A percentile compares a stretch with the other conserved stretches of the same genome.
Conservation (phyloP, 768 basidiomycete genomes). For the Lentinus brumalis region DNA sequence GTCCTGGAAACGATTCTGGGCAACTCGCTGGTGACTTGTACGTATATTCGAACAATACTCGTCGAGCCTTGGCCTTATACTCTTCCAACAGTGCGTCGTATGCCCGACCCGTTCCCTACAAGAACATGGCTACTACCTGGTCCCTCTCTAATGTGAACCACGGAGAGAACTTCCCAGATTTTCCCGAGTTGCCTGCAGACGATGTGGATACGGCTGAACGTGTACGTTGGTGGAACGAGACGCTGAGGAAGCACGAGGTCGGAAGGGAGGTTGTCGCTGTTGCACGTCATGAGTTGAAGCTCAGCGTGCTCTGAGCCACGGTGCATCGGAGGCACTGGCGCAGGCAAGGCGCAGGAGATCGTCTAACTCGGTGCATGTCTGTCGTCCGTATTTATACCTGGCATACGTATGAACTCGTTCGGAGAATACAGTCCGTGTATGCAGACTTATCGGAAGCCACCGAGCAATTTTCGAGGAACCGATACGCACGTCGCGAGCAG, state of each 20-base stretch:
- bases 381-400: no score
- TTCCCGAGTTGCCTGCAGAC: constrained; percentile 22
- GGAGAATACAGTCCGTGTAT: no score
- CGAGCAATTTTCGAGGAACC: no score
- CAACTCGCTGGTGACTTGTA: constrained; percentile 24
- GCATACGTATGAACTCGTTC: no score
- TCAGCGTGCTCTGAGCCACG: constrained; percentile 3
- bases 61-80: background rate
- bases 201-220: constrained; percentile 15
- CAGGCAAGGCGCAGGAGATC: no score
- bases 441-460: no score
- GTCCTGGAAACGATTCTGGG: constrained; percentile 21
- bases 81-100: constrained; percentile 15
- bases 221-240: constrained; percentile 28
- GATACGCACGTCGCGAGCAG: no score
- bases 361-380: no score
- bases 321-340: no score
- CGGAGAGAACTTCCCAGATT: constrained; percentile 15
- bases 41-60: constrained; percentile 1
- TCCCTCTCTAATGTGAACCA: constrained; percentile 10
- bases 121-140: constrained; percentile 25
- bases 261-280: constrained; percentile 21
- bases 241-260: constrained; percentile 19
- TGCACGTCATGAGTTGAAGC: constrained; percentile 14
- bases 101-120: background rate